phyloP scores from a whole-genome alignment of 805 yeast genomes.

The Lipomyces orientalis region DNA sequence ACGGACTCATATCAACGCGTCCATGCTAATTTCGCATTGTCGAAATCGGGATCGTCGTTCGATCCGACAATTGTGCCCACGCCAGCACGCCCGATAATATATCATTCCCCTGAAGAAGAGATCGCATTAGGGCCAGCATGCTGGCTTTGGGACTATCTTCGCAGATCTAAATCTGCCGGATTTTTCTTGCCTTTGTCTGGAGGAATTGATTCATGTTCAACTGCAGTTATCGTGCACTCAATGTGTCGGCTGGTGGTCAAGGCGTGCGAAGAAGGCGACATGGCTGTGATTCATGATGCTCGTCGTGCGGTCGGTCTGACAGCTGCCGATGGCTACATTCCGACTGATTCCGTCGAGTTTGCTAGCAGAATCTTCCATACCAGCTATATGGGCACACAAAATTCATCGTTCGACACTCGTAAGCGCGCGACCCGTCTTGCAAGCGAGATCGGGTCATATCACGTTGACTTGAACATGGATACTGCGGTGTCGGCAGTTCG shows the following conservation, averaged over 20 bases:
- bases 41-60: constrained; percentile 64
- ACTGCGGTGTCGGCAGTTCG: constrained; percentile 74
- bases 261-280: constrained; percentile 64
- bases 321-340: constrained; percentile 61
- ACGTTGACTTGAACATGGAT: constrained; percentile 92
- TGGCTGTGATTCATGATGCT: constrained; percentile 77
- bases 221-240: constrained; percentile 90
- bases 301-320: constrained; percentile 65
- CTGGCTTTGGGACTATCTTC: constrained; percentile 97
- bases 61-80: constrained; percentile 69
- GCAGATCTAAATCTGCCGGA: constrained; percentile 90
- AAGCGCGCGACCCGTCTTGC: constrained; percentile 80
- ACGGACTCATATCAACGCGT: constrained; percentile 56
- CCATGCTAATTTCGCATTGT: constrained; percentile 60
- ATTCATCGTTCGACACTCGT: constrained; percentile 89
- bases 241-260: constrained; percentile 87
- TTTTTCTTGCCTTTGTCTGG: constrained; percentile 93
- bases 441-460: constrained; percentile 79
- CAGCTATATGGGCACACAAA: constrained; percentile 93
- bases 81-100: constrained; percentile 54
- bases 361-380: constrained; percentile 82
- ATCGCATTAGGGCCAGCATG: constrained; percentile 98
- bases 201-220: constrained; percentile 97
- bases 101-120: constrained; percentile 91
- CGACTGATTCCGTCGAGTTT: constrained; percentile 75